These are phyloP conservation scores for Aegilops speltoides DNA, from an alignment of 176 grass and related monocot species.

Conservation along the genomic window DNA sequence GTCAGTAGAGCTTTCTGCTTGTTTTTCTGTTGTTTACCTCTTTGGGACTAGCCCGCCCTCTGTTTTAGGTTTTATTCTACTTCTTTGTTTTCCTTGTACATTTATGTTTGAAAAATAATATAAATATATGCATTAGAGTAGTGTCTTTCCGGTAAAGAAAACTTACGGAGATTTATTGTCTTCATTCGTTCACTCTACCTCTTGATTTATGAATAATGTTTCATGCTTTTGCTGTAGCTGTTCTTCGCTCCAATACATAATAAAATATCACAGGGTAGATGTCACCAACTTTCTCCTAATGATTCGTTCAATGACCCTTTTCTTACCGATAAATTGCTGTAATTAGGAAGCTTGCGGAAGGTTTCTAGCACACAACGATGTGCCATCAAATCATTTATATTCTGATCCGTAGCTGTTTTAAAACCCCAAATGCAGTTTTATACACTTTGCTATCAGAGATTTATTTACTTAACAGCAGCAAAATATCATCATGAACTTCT, in stretches of 20 bases:
- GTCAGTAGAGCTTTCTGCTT: too few species aligned
- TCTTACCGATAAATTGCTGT: not conserved
- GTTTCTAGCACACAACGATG: constrained; percentile 23
- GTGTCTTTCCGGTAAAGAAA: too few species aligned
- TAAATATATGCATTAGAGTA: too few species aligned
- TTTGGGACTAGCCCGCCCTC: too few species aligned
- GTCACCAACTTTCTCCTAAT: constrained; percentile 17
- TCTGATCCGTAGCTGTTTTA: not conserved
- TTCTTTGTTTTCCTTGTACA: too few species aligned
- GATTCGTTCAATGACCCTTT: constrained; percentile 1
- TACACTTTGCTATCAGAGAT: not conserved
- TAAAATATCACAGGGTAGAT: constrained; percentile 14
- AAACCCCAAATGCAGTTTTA: not conserved
- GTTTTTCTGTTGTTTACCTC: too few species aligned
- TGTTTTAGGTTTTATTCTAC: too few species aligned
- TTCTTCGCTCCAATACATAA: not conserved
- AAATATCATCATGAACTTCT: not conserved
- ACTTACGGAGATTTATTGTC: not conserved
- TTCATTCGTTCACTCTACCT: not conserved
- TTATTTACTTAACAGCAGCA: not conserved
- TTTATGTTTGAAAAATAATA: too few species aligned
- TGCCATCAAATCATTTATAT: not conserved
- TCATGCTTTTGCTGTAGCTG: not conserved
- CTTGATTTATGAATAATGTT: not conserved
- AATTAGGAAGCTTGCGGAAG: not conserved